Evolutionary conservation across 768 basidiomycete genomes (phyloP), one percentile per base, ranked within the genome.

Genomic region (Fistulinella prunicolor): DNA sequence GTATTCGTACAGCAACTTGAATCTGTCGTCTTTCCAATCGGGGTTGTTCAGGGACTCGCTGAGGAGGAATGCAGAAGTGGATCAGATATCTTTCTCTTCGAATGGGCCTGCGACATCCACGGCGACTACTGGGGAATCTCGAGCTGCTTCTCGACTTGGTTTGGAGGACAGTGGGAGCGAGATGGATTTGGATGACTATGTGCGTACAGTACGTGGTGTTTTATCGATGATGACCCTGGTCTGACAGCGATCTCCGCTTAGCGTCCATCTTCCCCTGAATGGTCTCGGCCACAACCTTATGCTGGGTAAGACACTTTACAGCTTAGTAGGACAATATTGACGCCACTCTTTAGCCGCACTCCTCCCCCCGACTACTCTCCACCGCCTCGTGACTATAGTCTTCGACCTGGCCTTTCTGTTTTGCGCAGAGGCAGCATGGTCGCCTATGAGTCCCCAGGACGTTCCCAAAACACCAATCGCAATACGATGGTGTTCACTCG

Each of bases 31-130:
- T 32, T 66, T 66, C 44, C 65, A 65, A 28, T 62, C 65, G 21
- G 65, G 65, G 3, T 29, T 69, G 19, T 66, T 69, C 42, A 60
- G 65, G 23, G 65, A 66, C 49, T 69, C 65, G 22, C 26, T 66
- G 16, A 60, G 59, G 53, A 64, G 62, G 42, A 60, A 55, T 34
- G 57, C 38, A 17, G 63, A 62, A 19, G 60, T 56, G 2, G 54
- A 61, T 20, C 61, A 63, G 21, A 9, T 37, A 9, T 37, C 64
- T 10, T 48, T 53, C 29, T 39, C 54, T 23, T 40, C 50, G 20
- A 59, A 21, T 4, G 52, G 37, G 24, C 38, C 49, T 38, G 29
- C 21, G 14, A 41, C 53, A 1, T 39, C 45, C n/a, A 26, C 49
- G 22, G 10, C 26, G 17, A 47, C 38, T 16, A 12, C 50, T 16